A percentile compares a stretch with the other conserved stretches of the same genome.
Evolutionary conservation across 2,329 filamentous ascomycete genomes (phyloP).

Genomic region (Phialophora macrospora): DNA sequence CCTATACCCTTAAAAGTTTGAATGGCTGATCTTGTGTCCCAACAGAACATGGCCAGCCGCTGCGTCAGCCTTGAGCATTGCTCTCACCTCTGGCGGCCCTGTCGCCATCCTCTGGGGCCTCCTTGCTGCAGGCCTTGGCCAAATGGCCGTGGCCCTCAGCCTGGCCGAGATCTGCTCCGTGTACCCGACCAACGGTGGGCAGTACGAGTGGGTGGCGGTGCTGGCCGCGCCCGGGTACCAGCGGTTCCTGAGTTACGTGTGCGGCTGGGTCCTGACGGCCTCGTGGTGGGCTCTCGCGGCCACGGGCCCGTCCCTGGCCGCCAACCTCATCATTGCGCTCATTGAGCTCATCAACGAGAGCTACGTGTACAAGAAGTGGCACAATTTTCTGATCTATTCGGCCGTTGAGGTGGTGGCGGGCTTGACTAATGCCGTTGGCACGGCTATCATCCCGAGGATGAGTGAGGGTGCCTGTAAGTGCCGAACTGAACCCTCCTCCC

Average conservation of each 20-base stretch:
- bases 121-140: slow-evolving; percentile 4
- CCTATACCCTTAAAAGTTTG: no score
- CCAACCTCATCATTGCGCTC: slow-evolving; percentile 58
- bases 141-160: slow-evolving; percentile 13
- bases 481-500: not conserved
- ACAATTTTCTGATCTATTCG: slow-evolving; percentile 74
- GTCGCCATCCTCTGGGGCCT: not conserved
- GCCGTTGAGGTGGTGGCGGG: slow-evolving; percentile 66
- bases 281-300: slow-evolving; percentile 62
- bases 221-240: not conserved
- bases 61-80: slow-evolving; percentile 12
- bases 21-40: no score
- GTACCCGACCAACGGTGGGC: slow-evolving; percentile 17
- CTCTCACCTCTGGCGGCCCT: slow-evolving; percentile 14
- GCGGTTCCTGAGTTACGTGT: slow-evolving; percentile 8
- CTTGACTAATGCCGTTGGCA: slow-evolving; percentile 68
- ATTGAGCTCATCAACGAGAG: slow-evolving; percentile 6
- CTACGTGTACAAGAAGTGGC: slow-evolving; percentile 54
- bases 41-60: slow-evolving; percentile 18
- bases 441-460: slow-evolving; percentile 64
- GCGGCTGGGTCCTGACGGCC: slow-evolving; percentile 59
- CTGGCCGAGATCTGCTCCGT: slow-evolving; percentile 18
- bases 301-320: slow-evolving; percentile 68
- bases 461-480: slow-evolving; percentile 60
- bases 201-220: slow-evolving; percentile 16